phyloP scores from a whole-genome alignment of 2,329 filamentous ascomycete species.

The Esteya vermicola region DNA sequence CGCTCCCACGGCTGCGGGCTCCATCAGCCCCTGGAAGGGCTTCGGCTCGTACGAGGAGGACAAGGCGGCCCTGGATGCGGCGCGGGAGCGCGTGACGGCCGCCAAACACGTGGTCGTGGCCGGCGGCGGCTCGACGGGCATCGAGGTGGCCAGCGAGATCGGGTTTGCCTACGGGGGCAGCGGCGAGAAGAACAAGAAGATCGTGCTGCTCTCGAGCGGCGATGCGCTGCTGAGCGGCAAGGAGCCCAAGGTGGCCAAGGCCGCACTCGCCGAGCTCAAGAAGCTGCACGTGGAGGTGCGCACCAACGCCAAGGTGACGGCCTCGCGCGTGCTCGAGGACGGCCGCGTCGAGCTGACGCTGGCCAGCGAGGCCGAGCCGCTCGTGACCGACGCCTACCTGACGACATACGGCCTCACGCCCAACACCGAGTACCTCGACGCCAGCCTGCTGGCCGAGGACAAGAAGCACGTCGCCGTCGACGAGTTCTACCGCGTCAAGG shows the following conservation, averaged over 20 bases:
- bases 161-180: constrained; percentile 26
- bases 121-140: constrained; percentile 40
- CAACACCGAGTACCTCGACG: constrained; percentile 39
- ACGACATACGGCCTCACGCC: constrained; percentile 39
- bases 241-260: constrained; percentile 23
- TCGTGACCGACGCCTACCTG: constrained; percentile 35
- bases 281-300: constrained; percentile 36
- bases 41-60: constrained; percentile 30
- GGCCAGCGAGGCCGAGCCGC: constrained; percentile 25
- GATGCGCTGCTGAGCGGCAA: constrained; percentile 29
- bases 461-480: constrained; percentile 36
- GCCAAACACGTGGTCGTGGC: constrained; percentile 41
- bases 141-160: constrained; percentile 41
- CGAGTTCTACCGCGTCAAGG: constrained; percentile 32
- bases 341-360: constrained; percentile 35
- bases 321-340: constrained; percentile 18
- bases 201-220: constrained; percentile 32
- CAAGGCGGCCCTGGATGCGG: constrained; percentile 23
- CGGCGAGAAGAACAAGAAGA: constrained; percentile 18
- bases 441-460: constrained; percentile 25
- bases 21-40: constrained; percentile 36
- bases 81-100: constrained; percentile 24
- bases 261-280: constrained; percentile 33
- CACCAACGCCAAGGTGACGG: constrained; percentile 25
- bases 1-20: constrained; percentile 18